Evolutionary conservation across 495 filamentous ascomycete species (phyloP).

Genomic region (Penicillium maclennaniae): DNA sequence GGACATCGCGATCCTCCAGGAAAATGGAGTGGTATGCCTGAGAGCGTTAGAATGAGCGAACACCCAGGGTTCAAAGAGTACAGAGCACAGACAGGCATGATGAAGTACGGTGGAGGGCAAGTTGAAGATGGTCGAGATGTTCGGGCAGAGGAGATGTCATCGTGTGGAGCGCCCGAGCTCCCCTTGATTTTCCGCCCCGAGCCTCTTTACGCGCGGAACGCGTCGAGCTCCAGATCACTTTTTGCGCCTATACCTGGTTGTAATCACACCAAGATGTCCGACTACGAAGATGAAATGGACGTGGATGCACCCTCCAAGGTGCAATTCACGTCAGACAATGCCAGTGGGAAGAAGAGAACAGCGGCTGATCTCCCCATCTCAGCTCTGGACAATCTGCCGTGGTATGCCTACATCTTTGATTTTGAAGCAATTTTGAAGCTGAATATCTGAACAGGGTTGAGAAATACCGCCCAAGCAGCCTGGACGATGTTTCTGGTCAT

Average conservation of each 20-base stretch:
- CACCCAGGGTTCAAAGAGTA: background rate
- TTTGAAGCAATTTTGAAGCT: background rate
- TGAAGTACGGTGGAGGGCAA: constrained; percentile 11
- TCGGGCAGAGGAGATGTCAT: constrained; percentile 40
- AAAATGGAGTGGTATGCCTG: constrained; percentile 94
- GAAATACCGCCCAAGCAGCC: constrained; percentile 86
- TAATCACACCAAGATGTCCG: constrained; percentile 63
- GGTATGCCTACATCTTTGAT: constrained; percentile 45
- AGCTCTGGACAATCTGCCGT: constrained; percentile 91
- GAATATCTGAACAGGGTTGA: constrained; percentile 69
- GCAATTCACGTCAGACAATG: constrained; percentile 51
- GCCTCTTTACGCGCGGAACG: constrained; percentile 45
- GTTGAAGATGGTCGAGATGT: constrained; percentile 23
- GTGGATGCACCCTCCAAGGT: constrained; percentile 60
- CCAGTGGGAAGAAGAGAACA: constrained; percentile 80
- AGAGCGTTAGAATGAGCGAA: constrained; percentile 9
- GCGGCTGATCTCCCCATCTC: constrained; percentile 90
- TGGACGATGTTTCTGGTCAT: constrained; percentile 94
- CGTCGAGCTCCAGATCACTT: constrained; percentile 23
- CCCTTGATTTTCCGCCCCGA: constrained; percentile 43
- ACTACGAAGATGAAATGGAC: constrained; percentile 91
- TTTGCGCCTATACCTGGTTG: constrained; percentile 7
- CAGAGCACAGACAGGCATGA: constrained; percentile 46
- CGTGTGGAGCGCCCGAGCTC: constrained; percentile 24
- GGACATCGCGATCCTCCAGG: constrained; percentile 72